Base-by-base conservation (phyloP, 2,329 filamentous ascomycete species). In the Coniochaeta hoffmannii region DNA sequence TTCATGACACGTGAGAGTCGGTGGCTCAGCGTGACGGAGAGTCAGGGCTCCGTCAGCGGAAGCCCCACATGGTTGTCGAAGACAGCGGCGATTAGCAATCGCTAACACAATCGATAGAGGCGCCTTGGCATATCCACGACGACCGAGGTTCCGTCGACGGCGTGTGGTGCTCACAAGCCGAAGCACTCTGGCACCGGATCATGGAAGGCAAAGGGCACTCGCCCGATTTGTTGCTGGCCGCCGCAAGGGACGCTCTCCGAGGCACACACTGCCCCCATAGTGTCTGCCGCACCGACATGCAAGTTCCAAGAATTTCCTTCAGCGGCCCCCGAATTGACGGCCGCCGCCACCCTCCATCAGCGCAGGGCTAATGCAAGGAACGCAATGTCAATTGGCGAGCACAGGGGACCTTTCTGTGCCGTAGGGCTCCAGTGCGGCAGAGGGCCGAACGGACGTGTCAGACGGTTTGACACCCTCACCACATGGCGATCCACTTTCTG, bases 381-480 rank as follows among this genome's bases (percentile, higher is more conserved):
- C 41, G 41, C 19, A 46, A 46, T 26, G 41, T 46, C 15, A 26
- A 28, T 46, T 46, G 41, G 41, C 36, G 36, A n/a, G n/a, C n/a
- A n/a, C n/a, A 41, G 19, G 17, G 17, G 36, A 8, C 36, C 36
- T 22, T 41, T 41, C n/a, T 32, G 30, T 32, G 12, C 19, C 11
- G 22, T 46, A 46, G 41, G 41, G 41, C 41, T 46, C 41, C 41
- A 46, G 41, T 46, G 41, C 41, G 41, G 41, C 41, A 46, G 41
- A 46, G 22, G 24, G 41, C 41, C 41, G 22, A n/a, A n/a, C n/a
- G n/a, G n/a, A n/a, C n/a, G n/a, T n/a, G n/a, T n/a, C n/a, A 7
- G 12, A 46, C 41, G 41, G 41, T 46, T 46, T 46, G 41, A n/a
- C 41, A 46, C 41, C 41, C 41, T 46, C 24, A 46, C 22, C 41